Base-by-base conservation (phyloP, 2,329 filamentous ascomycete species). In the Epichloe brachyelytri region DNA sequence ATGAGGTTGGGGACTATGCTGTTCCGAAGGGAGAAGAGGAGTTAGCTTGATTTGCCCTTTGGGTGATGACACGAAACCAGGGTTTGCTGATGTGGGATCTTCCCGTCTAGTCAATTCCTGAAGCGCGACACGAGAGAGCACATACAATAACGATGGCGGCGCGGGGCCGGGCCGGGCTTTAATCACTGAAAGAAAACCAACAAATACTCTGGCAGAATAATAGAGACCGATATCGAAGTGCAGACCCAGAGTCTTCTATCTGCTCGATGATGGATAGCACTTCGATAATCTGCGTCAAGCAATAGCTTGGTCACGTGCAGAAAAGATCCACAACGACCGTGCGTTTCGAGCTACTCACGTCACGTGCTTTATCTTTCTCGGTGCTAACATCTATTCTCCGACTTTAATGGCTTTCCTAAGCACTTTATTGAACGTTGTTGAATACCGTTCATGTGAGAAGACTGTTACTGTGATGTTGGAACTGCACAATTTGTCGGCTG, bases 141-240 rank as follows among this genome's bases (percentile, higher is more conserved):
- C 60, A 59, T 63, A 68, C 61, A 60, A 58, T 55, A 66, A 66
- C 55, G 62, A 67, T 60, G 57, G 67, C 22, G 59, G 60, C 57
- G 63, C 60, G 57, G 58, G 55, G 56, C 53, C 55, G 58, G 55
- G 56, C 53, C 55, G 55, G 58, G 57, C 57, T 53, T 62, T 65
- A 63, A 64, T 62, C 57, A 62, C 61, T 66, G 59, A 59, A 59
- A 51, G 41, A n/a, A 39, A 63, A 60, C 60, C 64, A 68, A 70
- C 63, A 61, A 58, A 68, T 70, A 68, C 62, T 68, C 63, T 55
- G 54, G 61, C 62, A 63, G 63, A 69, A 65, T 57, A 62, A 65
- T 63, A 62, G 62, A 61, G 60, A 62, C 56, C 60, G 62, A 65
- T 67, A 66, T 65, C 55, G 59, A 61, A 57, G 53, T 52, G 52